Evolutionary conservation across 2,329 filamentous ascomycete genomes (phyloP).

Genomic region (Chaetomiaceae sp.): DNA sequence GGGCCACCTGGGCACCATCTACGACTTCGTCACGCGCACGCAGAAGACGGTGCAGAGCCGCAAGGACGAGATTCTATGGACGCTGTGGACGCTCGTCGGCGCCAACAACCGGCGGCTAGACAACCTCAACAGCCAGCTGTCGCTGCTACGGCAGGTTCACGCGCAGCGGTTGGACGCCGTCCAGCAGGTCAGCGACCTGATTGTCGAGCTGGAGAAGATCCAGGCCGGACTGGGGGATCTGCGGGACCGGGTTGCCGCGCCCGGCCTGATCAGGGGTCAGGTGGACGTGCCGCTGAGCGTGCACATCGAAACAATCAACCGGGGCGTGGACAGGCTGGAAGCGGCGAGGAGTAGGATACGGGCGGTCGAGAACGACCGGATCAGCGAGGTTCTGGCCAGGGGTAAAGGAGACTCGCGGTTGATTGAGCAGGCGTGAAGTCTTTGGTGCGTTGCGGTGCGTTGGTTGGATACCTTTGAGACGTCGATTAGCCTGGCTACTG

Average conservation of each 20-base stretch:
- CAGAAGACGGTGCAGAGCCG: constrained; percentile 51
- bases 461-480: background rate
- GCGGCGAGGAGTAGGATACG: constrained; percentile 53
- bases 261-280: constrained; percentile 45
- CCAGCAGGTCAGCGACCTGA: constrained; percentile 60
- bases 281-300: constrained; percentile 58
- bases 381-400: constrained; percentile 46
- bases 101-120: constrained; percentile 56
- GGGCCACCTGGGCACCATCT: constrained; percentile 62
- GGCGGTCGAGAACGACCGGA: constrained; percentile 52
- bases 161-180: constrained; percentile 60
- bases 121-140: constrained; percentile 57
- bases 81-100: constrained; percentile 69
- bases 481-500: background rate
- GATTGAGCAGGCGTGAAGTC: constrained; percentile 16
- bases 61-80: constrained; percentile 60
- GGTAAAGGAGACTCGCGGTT: constrained; percentile 33
- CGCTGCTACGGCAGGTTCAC: constrained; percentile 59
- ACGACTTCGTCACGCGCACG: constrained; percentile 61
- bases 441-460: background rate
- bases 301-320: constrained; percentile 69
- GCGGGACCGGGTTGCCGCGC: constrained; percentile 61
- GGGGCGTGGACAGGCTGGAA: constrained; percentile 66
- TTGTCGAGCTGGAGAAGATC: constrained; percentile 70
- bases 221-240: constrained; percentile 64